These are phyloP conservation scores for Cyclotella atomus DNA, from an alignment of 108 stramenopile species.

Conservation along the genomic window DNA sequence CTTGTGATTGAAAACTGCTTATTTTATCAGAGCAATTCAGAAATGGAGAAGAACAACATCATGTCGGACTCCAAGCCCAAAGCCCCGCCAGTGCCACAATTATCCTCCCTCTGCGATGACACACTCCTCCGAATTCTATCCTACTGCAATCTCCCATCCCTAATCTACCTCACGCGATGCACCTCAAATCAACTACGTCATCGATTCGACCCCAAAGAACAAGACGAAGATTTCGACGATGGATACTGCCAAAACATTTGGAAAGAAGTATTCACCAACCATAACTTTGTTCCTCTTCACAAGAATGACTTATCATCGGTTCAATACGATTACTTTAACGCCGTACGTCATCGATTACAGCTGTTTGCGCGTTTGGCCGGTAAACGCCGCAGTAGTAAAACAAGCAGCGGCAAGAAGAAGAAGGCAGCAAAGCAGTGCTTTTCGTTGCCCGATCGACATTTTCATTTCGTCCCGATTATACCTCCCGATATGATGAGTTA, in stretches of 20 bases:
- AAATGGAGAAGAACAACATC: no score
- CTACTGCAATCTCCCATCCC: conserved; percentile 48
- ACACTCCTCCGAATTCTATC: conserved; percentile 40
- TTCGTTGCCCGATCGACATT: conserved; percentile 49
- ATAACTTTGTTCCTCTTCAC: conserved; percentile 46
- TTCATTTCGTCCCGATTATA: conserved; percentile 60
- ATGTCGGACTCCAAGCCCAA: not conserved
- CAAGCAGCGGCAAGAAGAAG: not conserved
- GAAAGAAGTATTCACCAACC: conserved; percentile 40
- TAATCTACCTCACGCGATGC: conserved; percentile 36
- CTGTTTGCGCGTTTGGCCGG: conserved; percentile 42
- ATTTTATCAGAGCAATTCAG: no score
- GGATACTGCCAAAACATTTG: conserved; percentile 36
- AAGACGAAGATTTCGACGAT: not conserved
- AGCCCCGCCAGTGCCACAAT: not conserved
- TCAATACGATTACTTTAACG: conserved; percentile 25
- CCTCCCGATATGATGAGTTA: conserved; percentile 43
- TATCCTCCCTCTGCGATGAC: conserved; percentile 46
- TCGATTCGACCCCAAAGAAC: conserved; percentile 6
- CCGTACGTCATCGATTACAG: conserved; percentile 29
- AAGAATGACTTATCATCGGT: not conserved
- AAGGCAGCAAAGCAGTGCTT: conserved; percentile 21
- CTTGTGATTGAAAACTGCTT: no score
- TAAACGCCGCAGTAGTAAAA: not conserved
- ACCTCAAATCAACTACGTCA: conserved; percentile 3